Evolutionary conservation across 805 yeast genomes (phyloP).

Genomic region (Candida odintsovae): DNA sequence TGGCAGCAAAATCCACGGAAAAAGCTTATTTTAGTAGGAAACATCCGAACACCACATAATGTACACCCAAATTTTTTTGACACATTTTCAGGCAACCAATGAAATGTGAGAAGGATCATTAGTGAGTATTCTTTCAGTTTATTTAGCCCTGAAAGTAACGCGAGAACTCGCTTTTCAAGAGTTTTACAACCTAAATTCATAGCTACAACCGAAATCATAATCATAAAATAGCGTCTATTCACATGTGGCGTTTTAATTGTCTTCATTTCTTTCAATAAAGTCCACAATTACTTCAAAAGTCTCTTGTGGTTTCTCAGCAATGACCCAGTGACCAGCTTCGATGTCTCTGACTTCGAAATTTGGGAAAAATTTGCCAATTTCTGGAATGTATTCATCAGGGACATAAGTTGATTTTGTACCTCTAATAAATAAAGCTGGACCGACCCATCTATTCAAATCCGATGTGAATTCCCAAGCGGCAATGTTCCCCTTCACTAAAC

Average conservation of each 20-base stretch:
- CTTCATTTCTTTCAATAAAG: conserved; percentile 47
- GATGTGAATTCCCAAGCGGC: conserved; percentile 75
- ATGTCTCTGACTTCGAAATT: conserved; percentile 66
- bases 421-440: conserved; percentile 73
- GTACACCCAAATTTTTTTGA: background rate
- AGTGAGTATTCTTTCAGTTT: too few relatives aligned
- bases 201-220: too few relatives aligned
- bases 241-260: conserved; percentile 10
- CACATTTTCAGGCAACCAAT: too few relatives aligned
- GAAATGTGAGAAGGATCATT: too few relatives aligned
- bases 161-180: too few relatives aligned
- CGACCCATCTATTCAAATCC: conserved; percentile 47
- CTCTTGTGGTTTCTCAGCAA: conserved; percentile 78
- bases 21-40: background rate
- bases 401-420: conserved; percentile 74
- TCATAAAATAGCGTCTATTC: too few relatives aligned
- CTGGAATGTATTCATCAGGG: conserved; percentile 73
- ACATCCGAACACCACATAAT: background rate
- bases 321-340: conserved; percentile 90
- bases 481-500: conserved; percentile 58
- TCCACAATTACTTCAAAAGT: conserved; percentile 58
- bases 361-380: conserved; percentile 76
- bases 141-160: too few relatives aligned
- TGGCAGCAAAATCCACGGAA: background rate
- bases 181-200: too few relatives aligned